These are phyloP conservation scores for Sarcodon sp. DNA, from an alignment of 768 basidiomycete genomes.

Conservation along the genomic window DNA sequence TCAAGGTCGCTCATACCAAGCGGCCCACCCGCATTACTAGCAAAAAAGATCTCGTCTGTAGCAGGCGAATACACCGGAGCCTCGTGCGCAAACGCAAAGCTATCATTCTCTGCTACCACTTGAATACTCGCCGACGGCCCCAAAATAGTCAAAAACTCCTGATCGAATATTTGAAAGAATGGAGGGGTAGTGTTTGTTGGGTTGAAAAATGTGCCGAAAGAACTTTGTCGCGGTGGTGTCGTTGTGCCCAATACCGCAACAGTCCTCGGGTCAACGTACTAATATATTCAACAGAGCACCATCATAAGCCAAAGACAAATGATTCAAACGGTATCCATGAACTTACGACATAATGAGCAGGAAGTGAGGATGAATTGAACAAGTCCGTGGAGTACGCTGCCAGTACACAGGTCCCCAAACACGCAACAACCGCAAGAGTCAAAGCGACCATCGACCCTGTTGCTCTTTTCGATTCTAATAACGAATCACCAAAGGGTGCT, in stretches of 20 bases:
- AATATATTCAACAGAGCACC: too few relatives aligned
- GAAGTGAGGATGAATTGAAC: too few relatives aligned
- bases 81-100: conserved; percentile 69
- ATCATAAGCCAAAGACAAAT: too few relatives aligned
- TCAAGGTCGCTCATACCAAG: conserved; percentile 51
- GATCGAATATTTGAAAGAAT: conserved; percentile 45
- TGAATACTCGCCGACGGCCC: conserved; percentile 45
- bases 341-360: too few relatives aligned
- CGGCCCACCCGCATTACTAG: conserved; percentile 54
- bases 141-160: conserved; percentile 44
- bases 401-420: too few relatives aligned
- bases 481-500: too few relatives aligned
- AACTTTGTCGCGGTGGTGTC: conserved; percentile 22
- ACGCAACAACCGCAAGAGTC: too few relatives aligned
- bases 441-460: too few relatives aligned
- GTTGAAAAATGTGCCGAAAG: conserved; percentile 30
- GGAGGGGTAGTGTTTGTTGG: conserved; percentile 46
- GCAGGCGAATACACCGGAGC: conserved; percentile 54
- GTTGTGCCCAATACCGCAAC: conserved; percentile 39
- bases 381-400: too few relatives aligned
- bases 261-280: conserved; percentile 38
- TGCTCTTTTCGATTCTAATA: too few relatives aligned
- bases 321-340: too few relatives aligned
- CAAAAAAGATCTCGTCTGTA: conserved; percentile 67
- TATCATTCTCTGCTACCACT: conserved; percentile 44